phyloP scores from a whole-genome alignment of 495 filamentous ascomycete genomes.

The Xylaria grammica region DNA sequence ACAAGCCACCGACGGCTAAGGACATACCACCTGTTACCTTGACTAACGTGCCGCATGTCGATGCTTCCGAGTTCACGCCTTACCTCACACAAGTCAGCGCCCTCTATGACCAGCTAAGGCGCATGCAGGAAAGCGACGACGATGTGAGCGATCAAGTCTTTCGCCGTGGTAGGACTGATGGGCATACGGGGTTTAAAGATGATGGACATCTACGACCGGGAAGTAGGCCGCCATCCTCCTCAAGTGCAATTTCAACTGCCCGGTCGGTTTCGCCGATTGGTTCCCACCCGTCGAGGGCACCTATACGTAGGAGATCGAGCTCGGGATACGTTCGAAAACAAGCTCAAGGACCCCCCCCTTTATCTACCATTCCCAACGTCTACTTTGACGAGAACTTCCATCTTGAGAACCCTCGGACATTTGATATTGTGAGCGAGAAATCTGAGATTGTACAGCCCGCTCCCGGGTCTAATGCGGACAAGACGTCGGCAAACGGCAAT shows the following conservation, averaged over 20 bases:
- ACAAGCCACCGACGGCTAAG: constrained; percentile 82
- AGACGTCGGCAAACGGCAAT: constrained; percentile 65
- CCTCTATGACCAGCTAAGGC: constrained; percentile 80
- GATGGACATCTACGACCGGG: constrained; percentile 50
- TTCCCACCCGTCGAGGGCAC: constrained; percentile 47
- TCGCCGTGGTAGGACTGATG: constrained; percentile 55
- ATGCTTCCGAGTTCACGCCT: constrained; percentile 75
- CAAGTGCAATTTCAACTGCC: constrained; percentile 53
- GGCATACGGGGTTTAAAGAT: constrained; percentile 53
- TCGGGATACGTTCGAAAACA: constrained; percentile 56
- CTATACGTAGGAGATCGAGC: constrained; percentile 49
- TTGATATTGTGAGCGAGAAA: constrained; percentile 94
- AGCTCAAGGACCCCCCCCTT: constrained; percentile 72
- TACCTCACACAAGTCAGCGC: constrained; percentile 84
- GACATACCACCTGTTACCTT: constrained; percentile 96
- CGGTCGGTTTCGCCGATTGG: constrained; percentile 58
- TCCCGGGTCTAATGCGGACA: constrained; percentile 60
- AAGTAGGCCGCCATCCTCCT: constrained; percentile 43
- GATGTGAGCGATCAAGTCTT: constrained; percentile 52
- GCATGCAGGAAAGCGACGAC: constrained; percentile 72
- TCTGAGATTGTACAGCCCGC: constrained; percentile 84
- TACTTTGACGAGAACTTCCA: constrained; percentile 97
- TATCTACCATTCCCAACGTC: constrained; percentile 89
- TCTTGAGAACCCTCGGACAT: constrained; percentile 93
- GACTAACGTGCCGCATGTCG: constrained; percentile 85